These are phyloP conservation scores for Papiliotrema laurentii DNA, from an alignment of 1,284 basidiomycete genomes.

Conservation along the genomic window DNA sequence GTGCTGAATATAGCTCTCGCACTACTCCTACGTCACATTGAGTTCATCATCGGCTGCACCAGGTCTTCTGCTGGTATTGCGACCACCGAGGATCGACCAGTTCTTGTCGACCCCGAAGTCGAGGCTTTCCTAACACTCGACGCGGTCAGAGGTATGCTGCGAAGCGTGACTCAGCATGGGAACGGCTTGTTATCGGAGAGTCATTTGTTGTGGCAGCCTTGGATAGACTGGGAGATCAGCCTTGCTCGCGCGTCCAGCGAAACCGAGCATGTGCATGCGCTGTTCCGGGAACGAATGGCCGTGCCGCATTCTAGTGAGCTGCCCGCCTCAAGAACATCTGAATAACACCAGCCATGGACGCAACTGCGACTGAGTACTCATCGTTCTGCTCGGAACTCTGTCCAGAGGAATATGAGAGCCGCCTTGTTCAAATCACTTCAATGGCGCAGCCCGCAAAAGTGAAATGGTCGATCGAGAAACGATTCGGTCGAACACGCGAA, in stretches of 20 bases:
- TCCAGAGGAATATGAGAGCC: constrained; percentile 66
- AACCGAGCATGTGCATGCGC: constrained; percentile 33
- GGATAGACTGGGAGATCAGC: constrained; percentile 67
- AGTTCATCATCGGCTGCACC: constrained; percentile 55
- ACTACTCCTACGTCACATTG: constrained; percentile 63
- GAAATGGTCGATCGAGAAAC: constrained; percentile 28
- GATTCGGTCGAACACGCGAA: constrained; percentile 34
- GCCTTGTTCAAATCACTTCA: constrained; percentile 71
- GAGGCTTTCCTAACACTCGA: constrained; percentile 48
- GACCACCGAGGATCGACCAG: not conserved
- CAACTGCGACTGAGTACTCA: constrained; percentile 78
- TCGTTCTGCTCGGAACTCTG: constrained; percentile 75
- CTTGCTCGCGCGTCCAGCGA: constrained; percentile 53
- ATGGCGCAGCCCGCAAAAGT: constrained; percentile 55
- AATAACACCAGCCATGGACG: constrained; percentile 53
- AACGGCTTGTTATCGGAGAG: constrained; percentile 55
- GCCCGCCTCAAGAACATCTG: not conserved
- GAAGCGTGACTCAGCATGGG: constrained; percentile 57
- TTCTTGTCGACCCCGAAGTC: constrained; percentile 43
- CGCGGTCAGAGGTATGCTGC: constrained; percentile 58
- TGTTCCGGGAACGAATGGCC: constrained; percentile 42
- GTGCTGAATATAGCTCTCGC: constrained; percentile 58
- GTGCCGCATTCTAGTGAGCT: constrained; percentile 42
- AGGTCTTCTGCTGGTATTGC: not conserved
- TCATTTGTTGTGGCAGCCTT: constrained; percentile 64